Evolutionary conservation across 805 yeast species (phyloP), one percentile per base, ranked within the genome.

Genomic region (Candida tammaniensis): DNA sequence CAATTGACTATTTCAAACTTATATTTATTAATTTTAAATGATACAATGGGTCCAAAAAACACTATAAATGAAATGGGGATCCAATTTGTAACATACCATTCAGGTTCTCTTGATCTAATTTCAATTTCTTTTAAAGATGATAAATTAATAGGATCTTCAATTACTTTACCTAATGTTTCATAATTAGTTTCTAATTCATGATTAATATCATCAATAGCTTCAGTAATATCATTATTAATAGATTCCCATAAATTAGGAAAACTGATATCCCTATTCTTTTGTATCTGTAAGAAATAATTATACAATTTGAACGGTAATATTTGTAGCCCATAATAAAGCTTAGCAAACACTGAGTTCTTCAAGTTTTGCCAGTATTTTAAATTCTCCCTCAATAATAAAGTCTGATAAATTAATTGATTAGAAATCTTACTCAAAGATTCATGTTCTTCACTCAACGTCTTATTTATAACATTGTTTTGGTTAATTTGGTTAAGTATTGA

Each of bases 1-100:
- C 93, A 86, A 1, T 65, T 52, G 2, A 64, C 42, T 12, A 87
- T 75, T 12, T 65, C 72, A 12, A 60, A 61, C 40, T 84, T 66
- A 42, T 80, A 76, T 2, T 70, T 59, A 49, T 82, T 63, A 2
- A 73, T 41, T 35, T 59, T 59, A 17, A 49, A 30, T 1, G 72
- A 44, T 2, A 76, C 51, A 2, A 68, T 49, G 7, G 93, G 87
- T 0, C 84, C 83, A 49, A 74, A 76, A 3, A 70, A 32, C 0
- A 68, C 28, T 1, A 64, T 39, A 1, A 72, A 13, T 0, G 71
- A 38, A 1, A 75, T 40, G 0, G 73, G 37, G 1, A 89, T 86
- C 96, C 95, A 88, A 56, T 78, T 76, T 35, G 86, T 68, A 5
- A 30, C 24, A 24, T 17, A 21, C 21, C 27, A 36, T 15, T 18